Base-by-base conservation (phyloP, 1,284 basidiomycete species). In the Irpex lacteus region DNA sequence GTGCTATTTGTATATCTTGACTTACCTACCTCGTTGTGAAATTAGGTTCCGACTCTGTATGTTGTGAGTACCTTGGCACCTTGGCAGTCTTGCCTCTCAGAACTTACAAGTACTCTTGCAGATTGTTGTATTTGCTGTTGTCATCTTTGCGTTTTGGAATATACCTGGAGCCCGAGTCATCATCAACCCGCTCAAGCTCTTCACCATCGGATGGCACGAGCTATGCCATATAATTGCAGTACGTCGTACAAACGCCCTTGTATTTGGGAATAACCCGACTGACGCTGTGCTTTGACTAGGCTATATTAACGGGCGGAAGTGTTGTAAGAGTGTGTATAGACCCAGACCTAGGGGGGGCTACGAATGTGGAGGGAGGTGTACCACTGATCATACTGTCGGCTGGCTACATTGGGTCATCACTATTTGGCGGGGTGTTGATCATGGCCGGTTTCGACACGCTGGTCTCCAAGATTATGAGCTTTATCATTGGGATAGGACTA, bases 171-270 rank as follows among this genome's bases (percentile, higher is more conserved):
- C 88, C 47, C 82, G 91, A 61, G 83, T 86, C 68, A 70, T 91
- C 75, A 91, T 93, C 70, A 91, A 86, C 70, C 91, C 91, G 5
- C 80, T 94, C 68, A 94, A 94, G 74, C 79, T 94, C 32, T 89
- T 94, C 71, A 91, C 91, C 60, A 92, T 94, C 67, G 91, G 91
- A 49, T 91, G 85, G 84, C 91, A 94, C 71, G 91, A 94, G 72
- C 79, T 93, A n/a, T 94, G 89, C 72, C 91, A 94, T 73, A 89
- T 92, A 72, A 79, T 82, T 62, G 84, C 86, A 58, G 91, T 92
- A 68, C 64, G 88, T 79, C 38, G 6, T 60, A 8, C 37, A 47
- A 18, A 47, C 66, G n/a, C 62, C 21, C 54, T n/a, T 32, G 8
- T 37, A n/a, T 26, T 60, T 36, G 21, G 19, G 60, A 15, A 47